Percentiles rank a stretch among this genome's conserved stretches.
These are phyloP conservation scores for Selaginella moellendorffii DNA, from an alignment of 75 land plant genomes.

Conservation along the genomic window DNA sequence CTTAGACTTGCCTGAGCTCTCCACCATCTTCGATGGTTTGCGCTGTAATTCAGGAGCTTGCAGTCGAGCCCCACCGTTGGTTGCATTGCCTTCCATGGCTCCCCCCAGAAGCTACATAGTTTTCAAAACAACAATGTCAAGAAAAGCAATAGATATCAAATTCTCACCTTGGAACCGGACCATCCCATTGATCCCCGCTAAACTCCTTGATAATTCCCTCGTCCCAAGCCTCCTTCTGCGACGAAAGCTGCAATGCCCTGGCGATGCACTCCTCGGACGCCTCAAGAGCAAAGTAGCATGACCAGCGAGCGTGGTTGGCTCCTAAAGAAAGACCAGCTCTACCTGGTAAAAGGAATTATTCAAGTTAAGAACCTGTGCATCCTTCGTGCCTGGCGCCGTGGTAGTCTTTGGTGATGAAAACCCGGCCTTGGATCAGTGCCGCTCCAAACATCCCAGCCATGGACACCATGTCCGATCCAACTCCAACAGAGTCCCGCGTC, in stretches of 20 bases:
- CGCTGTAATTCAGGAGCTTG: background rate
- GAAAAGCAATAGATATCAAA: background rate
- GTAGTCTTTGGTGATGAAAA: no score
- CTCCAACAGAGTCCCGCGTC: no score
- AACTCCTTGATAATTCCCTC: no score
- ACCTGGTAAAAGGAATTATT: no score
- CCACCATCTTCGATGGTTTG: no score
- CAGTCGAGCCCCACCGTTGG: background rate
- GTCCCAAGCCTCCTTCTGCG: background rate
- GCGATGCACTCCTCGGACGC: background rate
- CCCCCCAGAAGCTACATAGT: background rate
- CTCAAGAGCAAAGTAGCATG: background rate
- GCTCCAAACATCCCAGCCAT: no score
- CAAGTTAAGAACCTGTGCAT: background rate
- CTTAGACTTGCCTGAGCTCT: background rate
- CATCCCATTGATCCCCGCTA: no score
- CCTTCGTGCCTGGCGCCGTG: background rate
- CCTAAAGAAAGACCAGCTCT: background rate
- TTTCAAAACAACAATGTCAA: background rate
- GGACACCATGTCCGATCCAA: no score
- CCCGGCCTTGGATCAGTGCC: no score
- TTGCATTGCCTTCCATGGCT: no score
- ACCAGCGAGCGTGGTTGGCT: background rate
- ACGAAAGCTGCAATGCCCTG: background rate
- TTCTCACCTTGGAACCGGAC: no score